Evolutionary conservation across 1,284 basidiomycete genomes (phyloP), one percentile per base, ranked within the genome.

Genomic region (Fomes fomentarius): DNA sequence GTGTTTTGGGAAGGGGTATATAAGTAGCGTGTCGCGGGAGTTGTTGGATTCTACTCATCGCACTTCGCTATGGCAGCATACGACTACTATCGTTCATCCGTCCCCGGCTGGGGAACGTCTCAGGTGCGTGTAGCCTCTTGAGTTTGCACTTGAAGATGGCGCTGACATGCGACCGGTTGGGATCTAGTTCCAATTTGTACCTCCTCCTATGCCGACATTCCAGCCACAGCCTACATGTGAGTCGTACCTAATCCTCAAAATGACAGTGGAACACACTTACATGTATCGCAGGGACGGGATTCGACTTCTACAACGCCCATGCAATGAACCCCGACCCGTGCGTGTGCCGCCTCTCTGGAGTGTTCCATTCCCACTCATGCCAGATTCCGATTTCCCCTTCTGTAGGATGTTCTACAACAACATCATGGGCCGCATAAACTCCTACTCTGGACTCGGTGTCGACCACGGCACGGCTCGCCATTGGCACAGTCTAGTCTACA

Each of bases 241-340:
- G 75, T 55, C 15, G 39, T 44, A 60, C 63, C 50, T 57, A 62
- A 63, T 37, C 47, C 37, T 12, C 11, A 4, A 9, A 17, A 7
- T 50, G 65, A 31, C 19, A 57, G 39, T 3, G 21, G 33, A 8
- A 2, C 28, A 22, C 4, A 26, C 50, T 58, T 11, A 55, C 17
- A 5, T 58, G 51, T 52, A 54, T 63, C 21, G 9, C 24, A 84
- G 83, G 83, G 84, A 74, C 76, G 45, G 84, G 84, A 12, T 62
- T 71, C 53, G 84, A 87, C 61, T 87, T 76, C 65, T 87, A 82
- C 68, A 76, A 77, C 37, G 84, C 85, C 9, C 83, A 85, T 65
- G 79, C 82, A 26, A 63, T 71, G 37, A 78, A 75, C 60, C 72
- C 77, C 41, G 83, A 86, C 68, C 75, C 78, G 84, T 86, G 68